A percentile compares a stretch with the other conserved stretches of the same genome.
These are phyloP conservation scores for Naematelia aurantialba DNA, from an alignment of 768 basidiomycete genomes.

Conservation along the genomic window DNA sequence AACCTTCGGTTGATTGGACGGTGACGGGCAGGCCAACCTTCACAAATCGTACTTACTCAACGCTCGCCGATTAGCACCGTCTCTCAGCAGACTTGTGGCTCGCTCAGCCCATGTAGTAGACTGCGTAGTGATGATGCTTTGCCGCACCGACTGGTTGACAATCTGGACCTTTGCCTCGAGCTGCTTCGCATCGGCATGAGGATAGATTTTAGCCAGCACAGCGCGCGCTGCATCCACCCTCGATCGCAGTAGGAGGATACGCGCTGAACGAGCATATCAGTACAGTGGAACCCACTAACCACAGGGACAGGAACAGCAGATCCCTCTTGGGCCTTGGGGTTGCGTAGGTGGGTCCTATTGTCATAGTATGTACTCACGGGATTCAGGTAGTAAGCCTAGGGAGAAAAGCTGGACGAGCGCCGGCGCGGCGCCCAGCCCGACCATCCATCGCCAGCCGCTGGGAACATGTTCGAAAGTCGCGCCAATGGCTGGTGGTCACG, in stretches of 20 bases:
- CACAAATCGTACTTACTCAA: conserved; percentile 54
- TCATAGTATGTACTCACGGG: conserved; percentile 58
- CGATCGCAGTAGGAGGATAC: conserved; percentile 64
- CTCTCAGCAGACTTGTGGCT: conserved; percentile 57
- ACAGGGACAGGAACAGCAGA: no score
- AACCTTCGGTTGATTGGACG: no score
- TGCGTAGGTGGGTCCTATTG: no score
- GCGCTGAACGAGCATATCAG: conserved; percentile 54
- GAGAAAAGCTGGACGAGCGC: conserved; percentile 58
- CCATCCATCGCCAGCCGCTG: conserved; percentile 79
- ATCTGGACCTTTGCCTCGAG: conserved; percentile 65
- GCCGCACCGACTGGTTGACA: conserved; percentile 60
- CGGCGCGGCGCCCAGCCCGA: conserved; percentile 61
- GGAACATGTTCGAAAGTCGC: conserved; percentile 53
- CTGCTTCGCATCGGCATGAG: conserved; percentile 62
- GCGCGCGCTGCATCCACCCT: conserved; percentile 56
- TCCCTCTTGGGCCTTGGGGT: no score
- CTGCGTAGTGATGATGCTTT: conserved; percentile 56
- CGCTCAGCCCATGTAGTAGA: conserved; percentile 63
- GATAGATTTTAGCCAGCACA: conserved; percentile 67
- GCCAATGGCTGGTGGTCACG: conserved; percentile 37
- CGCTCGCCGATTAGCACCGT: conserved; percentile 65
- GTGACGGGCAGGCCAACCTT: conserved; percentile 1
- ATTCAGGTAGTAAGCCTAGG: conserved; percentile 69
- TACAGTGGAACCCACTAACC: no score